phyloP scores from a whole-genome alignment of 1,139 yeast species.

The Yamadazyma siamensis region DNA sequence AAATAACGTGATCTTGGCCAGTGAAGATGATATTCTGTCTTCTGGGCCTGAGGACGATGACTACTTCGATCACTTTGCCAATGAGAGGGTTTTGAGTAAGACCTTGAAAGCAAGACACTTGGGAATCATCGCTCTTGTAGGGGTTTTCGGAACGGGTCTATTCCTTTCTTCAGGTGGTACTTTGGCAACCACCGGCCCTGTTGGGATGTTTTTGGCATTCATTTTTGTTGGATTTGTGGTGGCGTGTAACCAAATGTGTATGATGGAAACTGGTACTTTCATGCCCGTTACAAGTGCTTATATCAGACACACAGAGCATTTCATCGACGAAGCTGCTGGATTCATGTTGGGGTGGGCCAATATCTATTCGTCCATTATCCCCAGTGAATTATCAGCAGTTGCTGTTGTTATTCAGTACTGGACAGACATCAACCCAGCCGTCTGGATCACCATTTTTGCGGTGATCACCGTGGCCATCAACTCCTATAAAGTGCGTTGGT shows the following conservation, averaged over 20 bases:
- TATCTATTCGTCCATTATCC: constrained; percentile 40
- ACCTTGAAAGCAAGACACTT: constrained; percentile 36
- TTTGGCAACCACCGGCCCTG: constrained; percentile 62
- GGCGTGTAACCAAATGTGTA: constrained; percentile 52
- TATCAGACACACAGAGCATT: constrained; percentile 51
- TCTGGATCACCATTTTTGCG: constrained; percentile 41
- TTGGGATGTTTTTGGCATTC: constrained; percentile 51
- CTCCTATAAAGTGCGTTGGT: constrained; percentile 41
- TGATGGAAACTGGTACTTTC: constrained; percentile 59
- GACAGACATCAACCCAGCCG: constrained; percentile 35
- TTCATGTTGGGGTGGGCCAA: constrained; percentile 60
- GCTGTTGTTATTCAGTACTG: constrained; percentile 42
- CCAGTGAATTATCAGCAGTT: constrained; percentile 41
- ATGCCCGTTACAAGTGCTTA: constrained; percentile 62
- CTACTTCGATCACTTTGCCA: constrained; percentile 12
- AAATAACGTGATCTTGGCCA: constrained; percentile 6
- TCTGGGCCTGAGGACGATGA: constrained; percentile 1
- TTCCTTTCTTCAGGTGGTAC: constrained; percentile 71
- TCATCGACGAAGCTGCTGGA: constrained; percentile 63
- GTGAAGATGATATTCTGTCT: constrained; percentile 10
- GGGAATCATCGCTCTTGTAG: constrained; percentile 44
- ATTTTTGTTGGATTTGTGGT: constrained; percentile 41
- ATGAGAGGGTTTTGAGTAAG: constrained; percentile 24
- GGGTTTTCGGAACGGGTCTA: constrained; percentile 45
- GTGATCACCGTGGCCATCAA: constrained; percentile 33